Percentiles rank a stretch among this genome's conserved stretches.
These are phyloP conservation scores for Neopestalotiopsis rosae DNA, from an alignment of 2,329 filamentous ascomycete genomes.

Conservation along the genomic window DNA sequence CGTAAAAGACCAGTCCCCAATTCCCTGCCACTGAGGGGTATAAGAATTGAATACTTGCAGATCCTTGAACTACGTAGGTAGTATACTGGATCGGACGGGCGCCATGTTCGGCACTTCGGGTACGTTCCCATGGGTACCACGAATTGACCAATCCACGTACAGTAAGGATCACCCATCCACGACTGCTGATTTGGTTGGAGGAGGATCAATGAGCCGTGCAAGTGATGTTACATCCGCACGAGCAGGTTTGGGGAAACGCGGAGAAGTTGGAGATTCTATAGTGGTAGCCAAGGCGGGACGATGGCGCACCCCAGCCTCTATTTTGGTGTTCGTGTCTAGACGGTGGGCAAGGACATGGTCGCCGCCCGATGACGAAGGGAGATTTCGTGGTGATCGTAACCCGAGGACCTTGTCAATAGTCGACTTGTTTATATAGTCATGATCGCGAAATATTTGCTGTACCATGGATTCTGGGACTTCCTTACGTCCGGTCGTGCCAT, in stretches of 20 bases:
- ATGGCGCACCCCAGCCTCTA: background rate
- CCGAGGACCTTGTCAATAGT: background rate
- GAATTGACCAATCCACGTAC: background rate
- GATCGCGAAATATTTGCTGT: too few relatives aligned
- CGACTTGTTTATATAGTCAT: background rate
- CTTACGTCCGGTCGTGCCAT: too few relatives aligned
- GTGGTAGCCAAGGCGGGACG: background rate
- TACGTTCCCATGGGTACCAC: background rate
- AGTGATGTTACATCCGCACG: background rate
- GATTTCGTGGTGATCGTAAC: background rate
- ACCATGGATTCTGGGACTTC: too few relatives aligned
- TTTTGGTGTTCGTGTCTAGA: background rate
- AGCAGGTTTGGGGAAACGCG: slow-evolving; percentile 9
- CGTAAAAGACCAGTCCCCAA: background rate
- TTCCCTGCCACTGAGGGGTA: slow-evolving; percentile 12
- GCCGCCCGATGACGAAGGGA: background rate
- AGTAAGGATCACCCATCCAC: background rate
- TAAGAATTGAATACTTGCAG: background rate
- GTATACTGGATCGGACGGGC: background rate
- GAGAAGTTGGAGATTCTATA: slow-evolving; percentile 13
- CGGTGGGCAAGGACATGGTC: background rate
- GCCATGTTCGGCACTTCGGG: slow-evolving; percentile 1
- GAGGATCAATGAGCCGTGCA: slow-evolving; percentile 15
- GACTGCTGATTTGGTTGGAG: slow-evolving; percentile 10
- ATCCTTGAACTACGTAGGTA: background rate